Evolutionary conservation across 1,139 yeast species (phyloP).

Genomic region (Suhomyces anneliseae): DNA sequence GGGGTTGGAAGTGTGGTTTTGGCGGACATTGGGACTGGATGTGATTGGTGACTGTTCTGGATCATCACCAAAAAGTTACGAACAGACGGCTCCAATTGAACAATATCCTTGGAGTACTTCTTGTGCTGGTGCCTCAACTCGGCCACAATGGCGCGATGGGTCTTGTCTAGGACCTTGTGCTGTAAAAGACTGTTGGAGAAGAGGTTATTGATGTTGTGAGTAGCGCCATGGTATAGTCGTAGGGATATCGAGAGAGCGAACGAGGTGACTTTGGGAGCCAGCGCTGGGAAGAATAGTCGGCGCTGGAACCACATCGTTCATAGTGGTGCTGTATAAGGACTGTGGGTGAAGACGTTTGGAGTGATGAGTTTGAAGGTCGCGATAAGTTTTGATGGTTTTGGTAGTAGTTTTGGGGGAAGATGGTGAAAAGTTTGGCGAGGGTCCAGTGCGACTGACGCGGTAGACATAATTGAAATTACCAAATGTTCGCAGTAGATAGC

Average conservation of each 20-base stretch:
- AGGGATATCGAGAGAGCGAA: background rate
- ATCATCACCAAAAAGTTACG: constrained; percentile 29
- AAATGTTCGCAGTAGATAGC: too few relatives aligned
- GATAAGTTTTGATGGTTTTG: background rate
- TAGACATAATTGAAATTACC: too few relatives aligned
- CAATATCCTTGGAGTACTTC: constrained; percentile 17
- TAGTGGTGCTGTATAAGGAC: background rate
- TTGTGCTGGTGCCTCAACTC: constrained; percentile 16
- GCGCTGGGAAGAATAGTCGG: background rate
- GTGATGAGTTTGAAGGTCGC: background rate
- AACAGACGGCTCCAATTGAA: constrained; percentile 25
- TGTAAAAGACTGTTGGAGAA: background rate
- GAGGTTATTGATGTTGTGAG: background rate
- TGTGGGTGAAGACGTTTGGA: background rate
- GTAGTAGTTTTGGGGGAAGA: background rate
- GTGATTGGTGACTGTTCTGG: constrained; percentile 12
- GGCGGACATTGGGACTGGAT: background rate
- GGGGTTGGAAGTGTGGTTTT: constrained; percentile 9
- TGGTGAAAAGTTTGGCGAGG: background rate
- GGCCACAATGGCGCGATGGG: constrained; percentile 26
- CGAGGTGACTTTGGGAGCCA: background rate
- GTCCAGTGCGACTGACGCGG: background rate
- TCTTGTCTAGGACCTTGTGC: constrained; percentile 21
- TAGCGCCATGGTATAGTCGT: constrained; percentile 4
- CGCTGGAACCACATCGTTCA: background rate